phyloP scores from a whole-genome alignment of 2,329 filamentous ascomycete species.

The Scedosporium dehoogii region DNA sequence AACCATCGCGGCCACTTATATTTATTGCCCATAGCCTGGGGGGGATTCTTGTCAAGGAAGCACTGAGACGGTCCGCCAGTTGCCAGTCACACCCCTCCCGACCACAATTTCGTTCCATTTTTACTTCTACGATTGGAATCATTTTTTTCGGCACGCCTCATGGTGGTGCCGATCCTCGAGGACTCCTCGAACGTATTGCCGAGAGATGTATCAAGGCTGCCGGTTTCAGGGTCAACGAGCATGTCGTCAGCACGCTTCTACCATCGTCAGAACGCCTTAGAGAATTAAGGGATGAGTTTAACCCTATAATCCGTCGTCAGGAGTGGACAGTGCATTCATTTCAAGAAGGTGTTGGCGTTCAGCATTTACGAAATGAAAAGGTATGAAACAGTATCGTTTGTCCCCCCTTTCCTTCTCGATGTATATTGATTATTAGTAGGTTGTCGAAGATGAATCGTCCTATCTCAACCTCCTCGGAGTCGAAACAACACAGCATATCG shows the following conservation, averaged over 20 bases:
- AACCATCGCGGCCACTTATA: constrained; percentile 16
- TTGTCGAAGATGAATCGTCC: constrained; percentile 25
- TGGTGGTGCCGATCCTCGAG: constrained; percentile 15
- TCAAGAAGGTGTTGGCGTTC: not conserved
- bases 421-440: not conserved
- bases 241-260: not conserved
- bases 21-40: constrained; percentile 25
- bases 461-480: constrained; percentile 18
- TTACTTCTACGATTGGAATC: constrained; percentile 16
- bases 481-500: constrained; percentile 23
- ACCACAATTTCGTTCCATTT: constrained; percentile 9
- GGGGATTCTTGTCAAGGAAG: constrained; percentile 23
- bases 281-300: not conserved
- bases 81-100: constrained; percentile 4
- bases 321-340: not conserved
- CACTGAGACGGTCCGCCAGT: constrained; percentile 8
- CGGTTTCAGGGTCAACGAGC: not conserved
- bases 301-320: not conserved
- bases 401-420: no score
- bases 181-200: constrained; percentile 13
- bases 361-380: no score
- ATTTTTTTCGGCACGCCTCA: constrained; percentile 26
- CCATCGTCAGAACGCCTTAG: not conserved
- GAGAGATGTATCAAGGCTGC: constrained; percentile 6
- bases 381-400: no score